Conservation (phyloP, 1,284 basidiomycete genomes). For the Sanghuangporus sanghuang region DNA sequence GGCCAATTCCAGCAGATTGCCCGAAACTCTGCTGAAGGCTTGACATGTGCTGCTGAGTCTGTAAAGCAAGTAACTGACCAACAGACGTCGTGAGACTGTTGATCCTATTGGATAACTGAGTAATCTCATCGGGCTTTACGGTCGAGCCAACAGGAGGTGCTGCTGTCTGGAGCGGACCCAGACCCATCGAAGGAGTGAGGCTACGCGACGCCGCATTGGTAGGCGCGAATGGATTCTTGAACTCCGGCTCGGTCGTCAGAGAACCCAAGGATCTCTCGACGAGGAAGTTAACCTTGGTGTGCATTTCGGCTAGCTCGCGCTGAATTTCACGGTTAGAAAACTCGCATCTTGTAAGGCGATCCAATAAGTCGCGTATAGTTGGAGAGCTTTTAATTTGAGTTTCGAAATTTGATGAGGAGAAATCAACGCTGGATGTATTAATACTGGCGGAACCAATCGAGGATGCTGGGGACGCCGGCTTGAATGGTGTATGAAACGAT, state of each 20-base stretch:
- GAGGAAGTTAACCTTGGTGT: conserved; percentile 71
- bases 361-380: conserved; percentile 69
- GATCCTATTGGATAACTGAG: conserved; percentile 73
- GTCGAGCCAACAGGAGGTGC: conserved; percentile 59
- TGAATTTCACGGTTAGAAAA: conserved; percentile 67
- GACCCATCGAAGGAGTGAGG: conserved; percentile 34
- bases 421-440: conserved; percentile 39
- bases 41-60: conserved; percentile 65
- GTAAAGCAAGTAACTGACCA: conserved; percentile 73
- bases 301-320: conserved; percentile 66
- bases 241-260: conserved; percentile 51
- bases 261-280: conserved; percentile 56
- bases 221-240: conserved; percentile 71
- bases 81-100: conserved; percentile 83
- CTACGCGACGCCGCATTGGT: conserved; percentile 27
- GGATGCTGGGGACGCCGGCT: conserved; percentile 69
- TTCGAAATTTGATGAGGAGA: conserved; percentile 47
- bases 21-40: conserved; percentile 32
- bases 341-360: conserved; percentile 71
- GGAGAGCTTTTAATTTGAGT: conserved; percentile 68
- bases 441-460: conserved; percentile 70
- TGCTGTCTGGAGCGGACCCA: conserved; percentile 57
- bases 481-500: conserved; percentile 33
- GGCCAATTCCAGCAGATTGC: conserved; percentile 36
- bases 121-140: conserved; percentile 53